Percentiles rank a stretch among this genome's conserved stretches.
Evolutionary conservation across 2,329 filamentous ascomycete species (phyloP).

Genomic region (Trichoderma harzianum): DNA sequence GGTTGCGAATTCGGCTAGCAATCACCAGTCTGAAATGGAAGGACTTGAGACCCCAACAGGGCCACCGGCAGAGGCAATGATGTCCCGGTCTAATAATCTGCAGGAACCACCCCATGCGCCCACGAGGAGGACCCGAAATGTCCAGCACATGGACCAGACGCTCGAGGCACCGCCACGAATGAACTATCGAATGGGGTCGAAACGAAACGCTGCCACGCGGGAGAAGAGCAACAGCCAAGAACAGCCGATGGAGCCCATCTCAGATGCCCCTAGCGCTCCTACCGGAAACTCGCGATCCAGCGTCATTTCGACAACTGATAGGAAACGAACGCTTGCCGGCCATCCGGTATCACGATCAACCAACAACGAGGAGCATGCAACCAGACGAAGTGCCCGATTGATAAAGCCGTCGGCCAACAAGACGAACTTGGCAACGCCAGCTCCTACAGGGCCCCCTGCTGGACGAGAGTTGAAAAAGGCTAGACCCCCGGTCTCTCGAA

Average conservation of each 20-base stretch:
- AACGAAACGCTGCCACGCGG: conserved; percentile 38
- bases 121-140: conserved; percentile 50
- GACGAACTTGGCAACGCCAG: conserved; percentile 54
- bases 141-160: conserved; percentile 49
- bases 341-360: conserved; percentile 57
- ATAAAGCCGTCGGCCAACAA: conserved; percentile 66
- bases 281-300: conserved; percentile 36
- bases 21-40: conserved; percentile 45
- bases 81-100: conserved; percentile 25
- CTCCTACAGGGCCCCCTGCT: conserved; percentile 52
- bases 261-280: conserved; percentile 39
- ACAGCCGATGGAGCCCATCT: conserved; percentile 36
- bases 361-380: conserved; percentile 56
- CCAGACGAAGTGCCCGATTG: conserved; percentile 68
- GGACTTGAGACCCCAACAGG: conserved; percentile 59
- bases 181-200: conserved; percentile 53
- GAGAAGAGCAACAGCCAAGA: conserved; percentile 27
- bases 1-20: conserved; percentile 38
- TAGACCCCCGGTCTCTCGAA: conserved; percentile 65
- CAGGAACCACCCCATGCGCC: conserved; percentile 53
- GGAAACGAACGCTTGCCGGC: conserved; percentile 91
- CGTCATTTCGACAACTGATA: conserved; percentile 53
- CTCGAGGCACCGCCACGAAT: conserved; percentile 62
- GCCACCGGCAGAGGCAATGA: conserved; percentile 25
- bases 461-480: conserved; percentile 76